These are phyloP conservation scores for Rhizopogon vinicolor DNA, from an alignment of 768 basidiomycete species.

Conservation along the genomic window DNA sequence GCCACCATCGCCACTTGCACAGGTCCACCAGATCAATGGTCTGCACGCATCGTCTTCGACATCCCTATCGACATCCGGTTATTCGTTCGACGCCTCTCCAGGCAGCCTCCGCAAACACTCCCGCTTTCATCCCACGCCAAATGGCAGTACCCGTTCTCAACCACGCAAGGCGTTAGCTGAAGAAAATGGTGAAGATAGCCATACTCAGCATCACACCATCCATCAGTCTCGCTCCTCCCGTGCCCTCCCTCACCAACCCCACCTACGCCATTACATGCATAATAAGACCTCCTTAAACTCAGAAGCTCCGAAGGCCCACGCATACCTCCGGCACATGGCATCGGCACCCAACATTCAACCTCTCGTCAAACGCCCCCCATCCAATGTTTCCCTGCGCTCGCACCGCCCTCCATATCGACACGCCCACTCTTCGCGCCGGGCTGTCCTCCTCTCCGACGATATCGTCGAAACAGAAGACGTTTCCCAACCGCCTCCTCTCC, in stretches of 20 bases:
- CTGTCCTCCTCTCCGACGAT: conserved; percentile 29
- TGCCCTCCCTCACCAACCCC: conserved; percentile 17
- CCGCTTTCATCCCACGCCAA: background rate
- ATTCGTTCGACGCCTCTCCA: conserved; percentile 14
- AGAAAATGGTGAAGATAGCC: background rate
- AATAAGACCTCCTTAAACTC: conserved; percentile 18
- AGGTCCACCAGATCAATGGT: conserved; percentile 3
- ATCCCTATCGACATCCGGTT: conserved; percentile 10
- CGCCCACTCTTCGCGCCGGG: conserved; percentile 9
- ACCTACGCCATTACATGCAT: conserved; percentile 13
- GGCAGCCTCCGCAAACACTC: conserved; percentile 13
- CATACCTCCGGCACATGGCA: conserved; percentile 72
- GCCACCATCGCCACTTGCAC: conserved; percentile 23
- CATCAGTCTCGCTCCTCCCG: conserved; percentile 20
- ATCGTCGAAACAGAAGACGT: conserved; percentile 15
- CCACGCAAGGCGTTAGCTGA: background rate
- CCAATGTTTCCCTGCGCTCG: conserved; percentile 29
- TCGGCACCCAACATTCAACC: conserved; percentile 48
- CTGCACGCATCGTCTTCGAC: conserved; percentile 10
- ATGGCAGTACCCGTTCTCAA: background rate
- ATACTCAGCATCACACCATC: conserved; percentile 5
- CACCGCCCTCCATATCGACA: conserved; percentile 31
- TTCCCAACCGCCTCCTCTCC: conserved; percentile 44
- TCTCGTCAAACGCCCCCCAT: conserved; percentile 25
- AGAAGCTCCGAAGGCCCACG: conserved; percentile 47